phyloP scores from a whole-genome alignment of 2,329 filamentous ascomycete genomes.

The Calonectria pauciramosa region DNA sequence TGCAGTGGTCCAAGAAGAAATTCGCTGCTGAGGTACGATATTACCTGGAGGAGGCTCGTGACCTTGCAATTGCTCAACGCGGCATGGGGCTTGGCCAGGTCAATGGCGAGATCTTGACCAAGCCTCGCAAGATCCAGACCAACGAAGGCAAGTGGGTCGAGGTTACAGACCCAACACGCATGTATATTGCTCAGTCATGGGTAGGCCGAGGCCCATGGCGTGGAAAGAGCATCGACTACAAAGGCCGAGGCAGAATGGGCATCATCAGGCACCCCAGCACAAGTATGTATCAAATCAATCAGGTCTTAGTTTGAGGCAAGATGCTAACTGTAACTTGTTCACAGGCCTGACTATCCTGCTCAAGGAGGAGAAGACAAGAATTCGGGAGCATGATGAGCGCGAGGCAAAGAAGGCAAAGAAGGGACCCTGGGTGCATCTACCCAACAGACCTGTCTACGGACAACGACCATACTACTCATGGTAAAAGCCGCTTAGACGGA shows the following conservation, averaged over 20 bases:
- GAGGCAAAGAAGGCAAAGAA: constrained; percentile 80
- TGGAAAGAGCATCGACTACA: constrained; percentile 72
- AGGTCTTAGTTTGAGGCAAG: constrained; percentile 34
- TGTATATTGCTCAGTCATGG: constrained; percentile 96
- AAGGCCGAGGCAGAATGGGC: constrained; percentile 81
- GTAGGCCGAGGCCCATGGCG: constrained; percentile 81
- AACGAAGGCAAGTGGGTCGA: constrained; percentile 81
- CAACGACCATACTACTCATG: constrained; percentile 94
- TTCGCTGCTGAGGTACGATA: constrained; percentile 83
- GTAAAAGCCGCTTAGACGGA: constrained; percentile 64
- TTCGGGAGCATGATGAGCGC: constrained; percentile 84
- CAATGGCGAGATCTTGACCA: constrained; percentile 55
- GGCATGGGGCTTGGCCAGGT: constrained; percentile 83
- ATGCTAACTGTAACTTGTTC: not conserved
- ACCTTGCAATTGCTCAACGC: constrained; percentile 82
- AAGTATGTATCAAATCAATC: constrained; percentile 66
- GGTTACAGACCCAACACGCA: constrained; percentile 80
- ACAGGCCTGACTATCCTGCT: constrained; percentile 82
- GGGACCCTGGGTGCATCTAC: constrained; percentile 89
- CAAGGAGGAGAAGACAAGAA: constrained; percentile 93
- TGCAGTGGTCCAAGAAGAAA: constrained; percentile 96
- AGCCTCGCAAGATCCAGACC: constrained; percentile 71
- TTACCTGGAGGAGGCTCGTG: constrained; percentile 85
- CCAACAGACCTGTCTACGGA: constrained; percentile 85
- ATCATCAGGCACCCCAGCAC: constrained; percentile 79